Evolutionary conservation across 805 yeast species (phyloP).

Genomic region (Teunomyces lycoperdinae): DNA sequence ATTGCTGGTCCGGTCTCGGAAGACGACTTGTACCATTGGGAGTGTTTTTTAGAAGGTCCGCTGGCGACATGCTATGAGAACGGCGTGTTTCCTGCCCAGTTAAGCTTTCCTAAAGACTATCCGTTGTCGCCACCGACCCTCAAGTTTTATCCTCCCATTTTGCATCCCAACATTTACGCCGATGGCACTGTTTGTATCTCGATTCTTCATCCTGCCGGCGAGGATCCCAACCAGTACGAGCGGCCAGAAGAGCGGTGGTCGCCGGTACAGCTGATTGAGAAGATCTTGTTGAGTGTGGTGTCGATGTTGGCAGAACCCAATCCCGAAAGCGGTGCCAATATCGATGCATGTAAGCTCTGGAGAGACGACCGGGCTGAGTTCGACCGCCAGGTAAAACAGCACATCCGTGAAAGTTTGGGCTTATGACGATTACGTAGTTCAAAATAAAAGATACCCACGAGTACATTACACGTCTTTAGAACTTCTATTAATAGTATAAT

Average conservation of each 20-base stretch:
- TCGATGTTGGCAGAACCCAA: constrained; percentile 98
- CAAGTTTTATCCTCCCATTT: constrained; percentile 72
- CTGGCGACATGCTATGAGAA: constrained; percentile 81
- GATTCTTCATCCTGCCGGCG: constrained; percentile 93
- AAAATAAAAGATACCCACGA: too few species aligned
- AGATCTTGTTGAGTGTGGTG: constrained; percentile 86
- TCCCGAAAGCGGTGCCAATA: constrained; percentile 92
- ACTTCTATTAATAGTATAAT: too few species aligned
- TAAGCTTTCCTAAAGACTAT: constrained; percentile 74
- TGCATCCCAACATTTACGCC: constrained; percentile 91
- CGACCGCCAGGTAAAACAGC: constrained; percentile 58
- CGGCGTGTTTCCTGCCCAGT: constrained; percentile 78
- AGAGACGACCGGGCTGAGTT: constrained; percentile 75
- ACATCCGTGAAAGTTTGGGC: constrained; percentile 72
- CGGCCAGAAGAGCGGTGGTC: constrained; percentile 97
- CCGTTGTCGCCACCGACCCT: constrained; percentile 81
- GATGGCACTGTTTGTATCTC: constrained; percentile 97
- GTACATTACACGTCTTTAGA: too few species aligned
- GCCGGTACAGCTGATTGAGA: constrained; percentile 97
- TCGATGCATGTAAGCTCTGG: constrained; percentile 81
- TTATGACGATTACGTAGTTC: constrained; percentile 31
- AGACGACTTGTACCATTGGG: constrained; percentile 75
- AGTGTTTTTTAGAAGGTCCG: constrained; percentile 81
- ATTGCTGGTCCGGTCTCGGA: constrained; percentile 87
- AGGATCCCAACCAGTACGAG: constrained; percentile 95